Evolutionary conservation across 192 early-diverging fungal genomes (phyloP).

Genomic region (Gigaspora rosea): DNA sequence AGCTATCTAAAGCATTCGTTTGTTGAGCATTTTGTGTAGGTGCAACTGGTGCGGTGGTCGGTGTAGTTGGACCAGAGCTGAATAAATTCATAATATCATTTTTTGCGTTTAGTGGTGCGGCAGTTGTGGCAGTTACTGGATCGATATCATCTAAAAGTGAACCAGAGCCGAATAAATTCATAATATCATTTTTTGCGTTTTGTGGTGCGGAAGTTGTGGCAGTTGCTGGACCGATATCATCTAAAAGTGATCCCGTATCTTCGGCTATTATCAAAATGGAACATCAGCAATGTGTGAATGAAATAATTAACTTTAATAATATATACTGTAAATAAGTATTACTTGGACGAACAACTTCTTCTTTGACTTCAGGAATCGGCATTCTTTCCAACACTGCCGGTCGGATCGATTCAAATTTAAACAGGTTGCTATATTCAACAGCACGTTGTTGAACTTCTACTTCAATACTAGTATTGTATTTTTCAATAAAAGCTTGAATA

Average conservation of each 20-base stretch:
- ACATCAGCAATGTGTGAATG: not conserved
- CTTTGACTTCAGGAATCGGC: slow-evolving; percentile 77
- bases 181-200: slow-evolving; percentile 29
- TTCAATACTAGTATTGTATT: slow-evolving; percentile 72
- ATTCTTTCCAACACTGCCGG: slow-evolving; percentile 89
- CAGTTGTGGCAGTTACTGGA: not conserved
- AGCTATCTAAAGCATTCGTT: slow-evolving; percentile 22
- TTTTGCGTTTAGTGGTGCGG: slow-evolving; percentile 17
- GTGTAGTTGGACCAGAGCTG: not conserved
- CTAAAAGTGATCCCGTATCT: not conserved
- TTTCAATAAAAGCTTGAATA: slow-evolving; percentile 62
- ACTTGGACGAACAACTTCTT: slow-evolving; percentile 33
- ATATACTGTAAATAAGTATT: slow-evolving; percentile 2
- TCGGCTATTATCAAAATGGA: not conserved
- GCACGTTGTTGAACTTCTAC: slow-evolving; percentile 95
- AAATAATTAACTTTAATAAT: not conserved
- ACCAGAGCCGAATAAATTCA: slow-evolving; percentile 13
- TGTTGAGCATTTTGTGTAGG: not conserved
- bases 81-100: slow-evolving; percentile 32
- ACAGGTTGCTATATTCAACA: slow-evolving; percentile 84
- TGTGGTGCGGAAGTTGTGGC: not conserved
- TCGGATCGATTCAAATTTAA: slow-evolving; percentile 72
- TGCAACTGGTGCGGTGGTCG: not conserved
- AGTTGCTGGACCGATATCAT: not conserved
- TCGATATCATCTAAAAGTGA: too few relatives aligned